These are phyloP conservation scores for Balansia obtecta DNA, from an alignment of 2,329 filamentous ascomycete genomes.

Conservation along the genomic window DNA sequence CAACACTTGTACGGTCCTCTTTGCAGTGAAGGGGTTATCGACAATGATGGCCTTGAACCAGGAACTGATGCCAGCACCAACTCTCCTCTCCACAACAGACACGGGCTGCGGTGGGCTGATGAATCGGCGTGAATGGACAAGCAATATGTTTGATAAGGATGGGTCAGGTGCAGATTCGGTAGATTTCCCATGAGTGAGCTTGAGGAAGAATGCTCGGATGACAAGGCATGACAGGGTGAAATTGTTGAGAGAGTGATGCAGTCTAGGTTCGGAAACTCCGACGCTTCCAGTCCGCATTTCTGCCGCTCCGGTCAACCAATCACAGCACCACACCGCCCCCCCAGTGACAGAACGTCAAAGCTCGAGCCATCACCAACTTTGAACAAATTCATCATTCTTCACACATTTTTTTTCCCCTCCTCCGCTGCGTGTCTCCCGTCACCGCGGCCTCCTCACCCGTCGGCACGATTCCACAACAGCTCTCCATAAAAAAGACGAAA, in stretches of 20 bases:
- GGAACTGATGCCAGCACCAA: neutral
- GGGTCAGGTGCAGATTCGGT: no score
- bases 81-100: neutral
- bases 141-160: no score
- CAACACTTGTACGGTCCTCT: neutral
- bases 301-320: neutral
- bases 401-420: neutral
- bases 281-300: neutral
- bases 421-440: neutral
- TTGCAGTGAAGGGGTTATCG: neutral
- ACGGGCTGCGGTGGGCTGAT: no score
- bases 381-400: neutral
- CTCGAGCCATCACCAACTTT: neutral
- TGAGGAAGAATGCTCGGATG: no score
- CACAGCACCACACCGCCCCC: neutral
- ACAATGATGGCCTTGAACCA: conserved; percentile 11
- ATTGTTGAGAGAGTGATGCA: neutral
- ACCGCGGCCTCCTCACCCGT: neutral
- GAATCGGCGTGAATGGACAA: no score
- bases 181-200: no score
- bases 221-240: no score
- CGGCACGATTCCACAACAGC: neutral
- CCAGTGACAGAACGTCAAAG: neutral
- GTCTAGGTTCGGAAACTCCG: neutral
- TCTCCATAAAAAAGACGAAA: neutral